These are phyloP conservation scores for Chamaenerion angustifolium DNA, from an alignment of 345 rosid genomes.

Conservation along the genomic window DNA sequence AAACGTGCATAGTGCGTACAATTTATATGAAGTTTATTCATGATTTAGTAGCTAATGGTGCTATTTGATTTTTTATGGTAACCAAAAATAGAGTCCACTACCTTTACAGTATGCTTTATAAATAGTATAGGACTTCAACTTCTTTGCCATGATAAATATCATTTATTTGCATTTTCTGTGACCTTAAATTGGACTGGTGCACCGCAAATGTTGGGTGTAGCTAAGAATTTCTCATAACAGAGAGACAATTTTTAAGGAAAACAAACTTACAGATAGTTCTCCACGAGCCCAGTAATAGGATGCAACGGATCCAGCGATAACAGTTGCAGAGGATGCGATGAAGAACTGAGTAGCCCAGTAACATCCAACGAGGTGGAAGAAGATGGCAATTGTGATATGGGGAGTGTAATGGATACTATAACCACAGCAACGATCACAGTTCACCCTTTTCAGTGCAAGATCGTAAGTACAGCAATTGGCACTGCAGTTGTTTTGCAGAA, in stretches of 20 bases:
- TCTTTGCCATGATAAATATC: no score
- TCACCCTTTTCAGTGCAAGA: conserved; percentile 56
- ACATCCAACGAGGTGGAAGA: conserved; percentile 91
- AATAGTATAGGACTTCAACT: no score
- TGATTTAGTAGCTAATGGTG: no score
- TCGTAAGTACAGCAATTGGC: conserved; percentile 85
- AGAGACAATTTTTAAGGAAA: not conserved
- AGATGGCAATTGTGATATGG: conserved; percentile 70
- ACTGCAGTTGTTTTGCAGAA: conserved; percentile 69
- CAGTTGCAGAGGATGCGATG: conserved; percentile 68
- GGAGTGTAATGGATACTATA: conserved; percentile 84
- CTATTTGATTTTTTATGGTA: no score
- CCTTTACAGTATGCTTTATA: no score
- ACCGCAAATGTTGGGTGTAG: not conserved
- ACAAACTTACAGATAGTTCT: conserved; percentile 56
- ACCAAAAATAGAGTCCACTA: no score
- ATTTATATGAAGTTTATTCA: no score
- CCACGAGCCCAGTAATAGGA: conserved; percentile 94
- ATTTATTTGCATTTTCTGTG: no score
- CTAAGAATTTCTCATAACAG: not conserved
- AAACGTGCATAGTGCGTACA: not conserved
- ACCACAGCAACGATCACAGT: conserved; percentile 89
- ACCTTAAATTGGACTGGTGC: no score
- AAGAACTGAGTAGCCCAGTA: conserved; percentile 96
- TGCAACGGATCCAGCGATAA: conserved; percentile 90